These are phyloP conservation scores for Cucurbitaria berberidis DNA, from an alignment of 2,329 filamentous ascomycete species.

Conservation along the genomic window DNA sequence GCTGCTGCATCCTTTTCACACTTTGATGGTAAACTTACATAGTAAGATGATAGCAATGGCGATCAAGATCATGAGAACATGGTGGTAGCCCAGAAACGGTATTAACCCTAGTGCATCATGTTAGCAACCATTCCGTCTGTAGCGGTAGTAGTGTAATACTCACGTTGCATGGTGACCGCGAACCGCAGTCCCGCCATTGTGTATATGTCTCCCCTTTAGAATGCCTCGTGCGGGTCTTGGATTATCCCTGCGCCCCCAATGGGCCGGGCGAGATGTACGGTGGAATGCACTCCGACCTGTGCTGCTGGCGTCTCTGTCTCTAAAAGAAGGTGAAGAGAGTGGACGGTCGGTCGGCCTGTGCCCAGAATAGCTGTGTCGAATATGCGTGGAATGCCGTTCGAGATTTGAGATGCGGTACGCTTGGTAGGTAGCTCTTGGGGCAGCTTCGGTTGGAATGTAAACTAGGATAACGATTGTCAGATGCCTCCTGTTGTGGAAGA, in stretches of 20 bases:
- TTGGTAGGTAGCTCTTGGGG: slow-evolving; percentile 34
- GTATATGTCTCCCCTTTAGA: slow-evolving; percentile 32
- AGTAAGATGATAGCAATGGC: slow-evolving; percentile 91
- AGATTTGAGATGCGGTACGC: slow-evolving; percentile 21
- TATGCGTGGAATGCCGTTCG: slow-evolving; percentile 26
- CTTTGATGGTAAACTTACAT: slow-evolving; percentile 68
- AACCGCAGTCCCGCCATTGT: slow-evolving; percentile 58
- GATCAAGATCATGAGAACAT: slow-evolving; percentile 98
- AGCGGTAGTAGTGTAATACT: slow-evolving; percentile 19
- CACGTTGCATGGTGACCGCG: slow-evolving; percentile 59
- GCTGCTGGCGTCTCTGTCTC: slow-evolving; percentile 15
- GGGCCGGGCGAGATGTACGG: slow-evolving; percentile 46
- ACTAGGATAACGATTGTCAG: slow-evolving; percentile 43
- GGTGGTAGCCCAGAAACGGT: slow-evolving; percentile 70
- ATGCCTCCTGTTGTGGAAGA: slow-evolving; percentile 30
- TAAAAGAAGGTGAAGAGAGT: background rate
- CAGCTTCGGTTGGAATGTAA: slow-evolving; percentile 38
- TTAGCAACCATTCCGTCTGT: slow-evolving; percentile 30
- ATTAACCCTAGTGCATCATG: slow-evolving; percentile 56
- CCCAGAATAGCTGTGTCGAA: slow-evolving; percentile 22
- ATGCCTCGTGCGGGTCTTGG: slow-evolving; percentile 29
- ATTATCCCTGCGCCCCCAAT: slow-evolving; percentile 50
- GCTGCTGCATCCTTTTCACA: slow-evolving; percentile 19
- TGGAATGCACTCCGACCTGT: slow-evolving; percentile 41
- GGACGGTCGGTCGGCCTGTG: slow-evolving; percentile 7